phyloP scores from a whole-genome alignment of 1,139 yeast genomes.

The Casaregolazyma lundiana region DNA sequence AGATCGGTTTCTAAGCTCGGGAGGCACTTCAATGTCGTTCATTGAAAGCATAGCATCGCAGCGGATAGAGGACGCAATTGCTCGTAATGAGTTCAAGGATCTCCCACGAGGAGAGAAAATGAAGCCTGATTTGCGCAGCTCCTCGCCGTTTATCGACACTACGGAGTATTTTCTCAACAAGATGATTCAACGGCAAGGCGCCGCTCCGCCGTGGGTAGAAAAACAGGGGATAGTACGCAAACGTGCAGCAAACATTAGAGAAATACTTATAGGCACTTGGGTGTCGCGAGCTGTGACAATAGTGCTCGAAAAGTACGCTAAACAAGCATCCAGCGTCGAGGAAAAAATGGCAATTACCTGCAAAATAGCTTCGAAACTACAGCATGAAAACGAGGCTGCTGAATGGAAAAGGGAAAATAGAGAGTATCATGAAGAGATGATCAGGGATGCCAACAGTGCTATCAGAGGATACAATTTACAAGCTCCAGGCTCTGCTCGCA shows the following conservation, averaged over 20 bases:
- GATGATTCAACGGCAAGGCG: conserved; percentile 69
- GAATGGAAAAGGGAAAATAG: conserved; percentile 41
- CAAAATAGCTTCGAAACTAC: not conserved
- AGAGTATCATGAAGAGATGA: conserved; percentile 41
- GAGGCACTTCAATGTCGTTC: conserved; percentile 38
- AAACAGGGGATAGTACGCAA: conserved; percentile 57
- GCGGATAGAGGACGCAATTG: conserved; percentile 66
- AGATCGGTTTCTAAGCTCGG: conserved; percentile 60
- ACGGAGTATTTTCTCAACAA: conserved; percentile 68
- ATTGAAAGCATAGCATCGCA: conserved; percentile 69
- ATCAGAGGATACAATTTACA: conserved; percentile 74
- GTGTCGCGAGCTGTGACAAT: conserved; percentile 11
- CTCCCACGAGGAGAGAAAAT: conserved; percentile 66
- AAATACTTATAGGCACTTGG: conserved; percentile 17
- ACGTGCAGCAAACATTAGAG: conserved; percentile 45
- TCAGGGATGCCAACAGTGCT: conserved; percentile 50
- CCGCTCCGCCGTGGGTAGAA: conserved; percentile 86
- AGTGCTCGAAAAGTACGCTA: conserved; percentile 21
- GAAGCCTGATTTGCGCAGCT: conserved; percentile 37
- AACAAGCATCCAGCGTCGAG: conserved; percentile 12
- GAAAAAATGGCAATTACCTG: conserved; percentile 1
- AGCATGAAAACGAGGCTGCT: conserved; percentile 1
- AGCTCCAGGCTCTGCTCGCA: conserved; percentile 73
- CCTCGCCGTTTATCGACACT: conserved; percentile 48
- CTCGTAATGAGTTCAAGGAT: conserved; percentile 63